These are phyloP conservation scores for Poronia punctata DNA, from an alignment of 495 filamentous ascomycete species.

Conservation along the genomic window DNA sequence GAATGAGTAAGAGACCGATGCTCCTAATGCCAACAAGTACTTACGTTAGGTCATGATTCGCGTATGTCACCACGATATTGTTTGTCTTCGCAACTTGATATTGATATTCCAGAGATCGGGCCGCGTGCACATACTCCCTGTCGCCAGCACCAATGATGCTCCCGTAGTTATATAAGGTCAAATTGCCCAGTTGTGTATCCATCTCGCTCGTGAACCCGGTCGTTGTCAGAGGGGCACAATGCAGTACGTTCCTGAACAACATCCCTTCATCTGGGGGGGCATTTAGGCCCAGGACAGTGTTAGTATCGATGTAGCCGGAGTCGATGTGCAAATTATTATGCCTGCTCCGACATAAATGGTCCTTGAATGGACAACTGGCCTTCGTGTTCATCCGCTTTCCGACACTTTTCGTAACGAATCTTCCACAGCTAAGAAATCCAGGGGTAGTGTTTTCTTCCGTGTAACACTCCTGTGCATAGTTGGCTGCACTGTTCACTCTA, in stretches of 20 bases:
- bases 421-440: background rate
- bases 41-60: background rate
- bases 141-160: background rate
- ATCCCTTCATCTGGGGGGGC: slow-evolving; percentile 1
- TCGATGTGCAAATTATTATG: background rate
- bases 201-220: background rate
- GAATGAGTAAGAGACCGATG: background rate
- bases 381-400: background rate
- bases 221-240: slow-evolving; percentile 1
- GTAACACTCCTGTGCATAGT: slow-evolving; percentile 6
- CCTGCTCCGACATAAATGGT: background rate
- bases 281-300: slow-evolving; percentile 1
- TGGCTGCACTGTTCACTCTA: background rate
- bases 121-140: background rate
- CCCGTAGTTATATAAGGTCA: background rate
- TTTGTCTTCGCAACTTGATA: background rate
- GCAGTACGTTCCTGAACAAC: background rate
- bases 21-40: background rate
- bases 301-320: background rate
- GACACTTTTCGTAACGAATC: background rate
- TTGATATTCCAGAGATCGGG: background rate
- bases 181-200: background rate
- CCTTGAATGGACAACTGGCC: slow-evolving; percentile 1
- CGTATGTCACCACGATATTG: background rate
- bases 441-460: background rate